These are phyloP conservation scores for Akebia trifoliata DNA, from an alignment of 164 flowering plant genomes.

Conservation along the genomic window DNA sequence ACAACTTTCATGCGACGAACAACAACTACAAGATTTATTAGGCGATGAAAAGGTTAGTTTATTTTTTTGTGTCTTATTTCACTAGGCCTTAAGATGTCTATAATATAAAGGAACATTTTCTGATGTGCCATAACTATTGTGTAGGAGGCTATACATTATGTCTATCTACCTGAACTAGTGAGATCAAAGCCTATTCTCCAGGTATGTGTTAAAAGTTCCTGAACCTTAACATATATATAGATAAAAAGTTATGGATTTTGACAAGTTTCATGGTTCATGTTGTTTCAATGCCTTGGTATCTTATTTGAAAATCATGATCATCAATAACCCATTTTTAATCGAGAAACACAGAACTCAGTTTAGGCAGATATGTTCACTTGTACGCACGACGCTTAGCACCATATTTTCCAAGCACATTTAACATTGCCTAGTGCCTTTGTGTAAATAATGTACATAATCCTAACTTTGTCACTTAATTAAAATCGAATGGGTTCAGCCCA, in stretches of 20 bases:
- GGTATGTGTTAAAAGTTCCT: not conserved
- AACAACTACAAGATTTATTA: slow-evolving; percentile 25
- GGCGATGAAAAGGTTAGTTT: slow-evolving; percentile 60
- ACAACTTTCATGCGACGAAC: slow-evolving; percentile 20
- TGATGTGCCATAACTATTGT: not conserved
- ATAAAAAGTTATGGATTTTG: not conserved
- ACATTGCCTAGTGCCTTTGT: too few species aligned
- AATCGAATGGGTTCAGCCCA: too few species aligned
- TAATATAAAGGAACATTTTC: not conserved
- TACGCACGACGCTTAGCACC: too few species aligned
- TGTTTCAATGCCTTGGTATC: too few species aligned
- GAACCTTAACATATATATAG: too few species aligned
- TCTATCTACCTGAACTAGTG: not conserved
- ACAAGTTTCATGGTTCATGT: not conserved
- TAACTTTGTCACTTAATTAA: too few species aligned
- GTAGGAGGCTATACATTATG: not conserved
- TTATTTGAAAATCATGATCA: too few species aligned
- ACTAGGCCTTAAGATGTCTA: not conserved
- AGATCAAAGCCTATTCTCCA: not conserved
- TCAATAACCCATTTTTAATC: too few species aligned
- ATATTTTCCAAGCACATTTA: too few species aligned
- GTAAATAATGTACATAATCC: too few species aligned
- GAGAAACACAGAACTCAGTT: too few species aligned
- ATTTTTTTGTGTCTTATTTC: not conserved
- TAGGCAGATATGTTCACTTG: too few species aligned